These are phyloP conservation scores for Ajuga chamaepitys DNA, from an alignment of 257 asterid species.

Conservation along the genomic window DNA sequence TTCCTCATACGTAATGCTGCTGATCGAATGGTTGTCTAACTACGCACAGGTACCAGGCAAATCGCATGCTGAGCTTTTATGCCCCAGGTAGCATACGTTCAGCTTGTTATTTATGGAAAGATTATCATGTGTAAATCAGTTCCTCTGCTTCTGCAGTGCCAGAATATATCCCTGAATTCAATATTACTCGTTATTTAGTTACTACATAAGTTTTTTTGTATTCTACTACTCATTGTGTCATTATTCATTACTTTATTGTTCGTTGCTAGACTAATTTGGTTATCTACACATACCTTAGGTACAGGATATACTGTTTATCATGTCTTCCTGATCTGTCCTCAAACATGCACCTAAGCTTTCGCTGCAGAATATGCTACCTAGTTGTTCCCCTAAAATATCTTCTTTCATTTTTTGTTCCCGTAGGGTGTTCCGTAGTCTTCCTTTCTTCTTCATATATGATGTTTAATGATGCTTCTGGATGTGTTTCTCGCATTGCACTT, in stretches of 20 bases:
- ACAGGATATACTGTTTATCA: too few relatives aligned
- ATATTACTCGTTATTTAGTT: neutral
- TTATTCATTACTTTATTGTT: neutral
- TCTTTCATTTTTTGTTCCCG: neutral
- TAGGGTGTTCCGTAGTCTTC: neutral
- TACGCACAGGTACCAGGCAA: constrained; percentile 78
- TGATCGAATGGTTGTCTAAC: constrained; percentile 18
- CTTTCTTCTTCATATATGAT: neutral
- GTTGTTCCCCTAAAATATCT: neutral
- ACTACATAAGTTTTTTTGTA: neutral
- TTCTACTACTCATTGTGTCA: neutral
- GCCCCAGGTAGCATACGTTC: constrained; percentile 70
- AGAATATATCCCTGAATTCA: neutral
- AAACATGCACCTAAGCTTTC: neutral
- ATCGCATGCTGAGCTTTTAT: constrained; percentile 95
- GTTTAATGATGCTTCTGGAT: neutral
- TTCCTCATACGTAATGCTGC: constrained; percentile 1
- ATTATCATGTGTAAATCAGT: neutral
- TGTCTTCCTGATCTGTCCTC: neutral
- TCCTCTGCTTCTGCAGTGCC: neutral
- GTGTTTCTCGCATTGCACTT: neutral
- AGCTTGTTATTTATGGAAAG: neutral
- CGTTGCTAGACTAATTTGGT: neutral
- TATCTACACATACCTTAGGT: neutral
- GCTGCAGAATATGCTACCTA: neutral